Evolutionary conservation across 2,329 filamentous ascomycete genomes (phyloP).

Genomic region (Claviceps fusiformis): DNA sequence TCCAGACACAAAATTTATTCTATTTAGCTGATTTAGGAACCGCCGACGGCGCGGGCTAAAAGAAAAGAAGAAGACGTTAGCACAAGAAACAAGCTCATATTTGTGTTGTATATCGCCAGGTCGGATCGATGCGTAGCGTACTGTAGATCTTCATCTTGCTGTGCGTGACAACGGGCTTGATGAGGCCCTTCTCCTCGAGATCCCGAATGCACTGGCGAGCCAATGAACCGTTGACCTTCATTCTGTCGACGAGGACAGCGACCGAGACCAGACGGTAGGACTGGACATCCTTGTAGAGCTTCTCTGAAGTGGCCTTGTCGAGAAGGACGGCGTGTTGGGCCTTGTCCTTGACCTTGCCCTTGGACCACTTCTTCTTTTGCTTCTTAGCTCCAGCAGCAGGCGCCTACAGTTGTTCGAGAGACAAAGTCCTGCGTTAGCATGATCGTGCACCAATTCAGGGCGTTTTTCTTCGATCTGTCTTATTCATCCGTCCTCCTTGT

Average conservation of each 20-base stretch:
- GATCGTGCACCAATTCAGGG: slow-evolving; percentile 13
- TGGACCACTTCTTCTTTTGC: slow-evolving; percentile 40
- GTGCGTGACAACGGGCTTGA: slow-evolving; percentile 95
- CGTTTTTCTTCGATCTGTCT: background rate
- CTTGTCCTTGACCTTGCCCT: slow-evolving; percentile 95
- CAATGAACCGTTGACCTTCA: slow-evolving; percentile 99
- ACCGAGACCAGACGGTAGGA: slow-evolving; percentile 99
- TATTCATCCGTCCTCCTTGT: background rate
- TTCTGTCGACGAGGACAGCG: slow-evolving; percentile 93
- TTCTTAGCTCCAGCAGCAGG: slow-evolving; percentile 35
- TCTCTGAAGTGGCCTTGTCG: slow-evolving; percentile 94
- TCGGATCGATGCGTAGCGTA: slow-evolving; percentile 25
- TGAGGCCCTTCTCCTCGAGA: slow-evolving; percentile 94
- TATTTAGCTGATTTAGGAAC: slow-evolving; percentile 26
- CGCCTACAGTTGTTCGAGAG: slow-evolving; percentile 17
- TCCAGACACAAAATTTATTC: slow-evolving; percentile 21
- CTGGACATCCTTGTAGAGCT: slow-evolving; percentile 99
- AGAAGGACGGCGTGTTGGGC: slow-evolving; percentile 98
- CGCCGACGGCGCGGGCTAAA: slow-evolving; percentile 47
- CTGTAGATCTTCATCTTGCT: slow-evolving; percentile 98
- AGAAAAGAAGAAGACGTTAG: slow-evolving; percentile 7
- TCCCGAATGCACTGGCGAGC: slow-evolving; percentile 81
- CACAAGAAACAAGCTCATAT: background rate
- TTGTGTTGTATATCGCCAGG: background rate
- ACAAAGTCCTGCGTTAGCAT: slow-evolving; percentile 3